These are phyloP conservation scores for Salix caprea DNA, from an alignment of 345 rosid genomes.

Conservation along the genomic window DNA sequence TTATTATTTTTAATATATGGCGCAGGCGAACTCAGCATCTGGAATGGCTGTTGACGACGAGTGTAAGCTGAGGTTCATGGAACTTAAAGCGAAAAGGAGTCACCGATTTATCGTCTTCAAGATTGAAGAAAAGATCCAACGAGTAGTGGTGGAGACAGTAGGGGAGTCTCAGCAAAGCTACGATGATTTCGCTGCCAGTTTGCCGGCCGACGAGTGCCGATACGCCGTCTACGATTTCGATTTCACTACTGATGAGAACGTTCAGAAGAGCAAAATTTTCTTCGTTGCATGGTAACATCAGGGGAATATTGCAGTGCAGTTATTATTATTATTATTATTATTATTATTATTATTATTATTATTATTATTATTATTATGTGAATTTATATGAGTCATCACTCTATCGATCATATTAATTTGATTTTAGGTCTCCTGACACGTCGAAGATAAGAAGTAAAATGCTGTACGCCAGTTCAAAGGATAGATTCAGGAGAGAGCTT, in stretches of 20 bases:
- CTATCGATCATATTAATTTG: background rate
- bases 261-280: constrained; percentile 27
- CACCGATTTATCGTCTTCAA: constrained; percentile 27
- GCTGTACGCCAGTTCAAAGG: constrained; percentile 30
- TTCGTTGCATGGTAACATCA: constrained; percentile 23
- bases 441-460: constrained; percentile 27
- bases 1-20: background rate
- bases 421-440: constrained; percentile 17
- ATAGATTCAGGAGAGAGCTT: constrained; percentile 27
- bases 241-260: constrained; percentile 24
- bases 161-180: constrained; percentile 10
- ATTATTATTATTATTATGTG: background rate
- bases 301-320: background rate
- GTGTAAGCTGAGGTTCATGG: constrained; percentile 23
- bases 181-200: constrained; percentile 17
- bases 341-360: background rate
- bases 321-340: background rate
- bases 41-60: constrained; percentile 31
- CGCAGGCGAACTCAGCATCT: constrained; percentile 14
- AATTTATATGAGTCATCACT: background rate
- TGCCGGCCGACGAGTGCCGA: constrained; percentile 27
- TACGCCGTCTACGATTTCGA: constrained; percentile 30
- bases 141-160: constrained; percentile 17
- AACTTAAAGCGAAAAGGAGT: constrained; percentile 23
- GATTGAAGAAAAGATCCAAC: constrained; percentile 20